Base-by-base conservation (phyloP, 495 filamentous ascomycete species). In the Penicillium turbatum region DNA sequence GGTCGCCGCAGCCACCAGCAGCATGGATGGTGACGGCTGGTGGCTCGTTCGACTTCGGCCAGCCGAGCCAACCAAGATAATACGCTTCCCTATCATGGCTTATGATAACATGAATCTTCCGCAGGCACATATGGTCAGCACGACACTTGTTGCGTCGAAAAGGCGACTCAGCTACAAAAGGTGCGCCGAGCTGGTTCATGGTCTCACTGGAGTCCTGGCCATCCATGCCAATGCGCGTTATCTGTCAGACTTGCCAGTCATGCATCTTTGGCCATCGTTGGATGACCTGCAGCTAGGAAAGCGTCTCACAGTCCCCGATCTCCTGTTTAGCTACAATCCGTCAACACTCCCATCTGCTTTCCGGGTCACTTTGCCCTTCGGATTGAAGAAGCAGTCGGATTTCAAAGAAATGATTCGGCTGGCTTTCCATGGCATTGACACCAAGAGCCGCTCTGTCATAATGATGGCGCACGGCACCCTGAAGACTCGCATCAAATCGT, bases 11-110 rank as follows among this genome's bases (percentile, higher is more conserved):
- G 78, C 86, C 39, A 86, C 78, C 45, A 78, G 86, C 60, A 86
- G 85, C 66, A 77, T 88, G 67, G 80, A 80, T 58, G 87, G 88
- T 35, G 87, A 93, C 67, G 74, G 71, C 27, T 93, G 88, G 85
- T 92, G 85, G 81, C 69, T 91, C 50, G 67, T 87, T 31, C 82
- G 86, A 67, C 60, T 85, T 73, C 63, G 61, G 44, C 43, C 67
- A 38, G 27, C 57, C 30, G 49, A 55, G 16, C 6, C 59, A 17
- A 13, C 56, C 31, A 59, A 54, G 26, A 31, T 17, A 17, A 54
- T 50, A 34, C 21, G 42, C 19, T 26, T 47, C 1, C 56, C 57
- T 16, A 39, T 35, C 35, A 11, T 54, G 37, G 47, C 30, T 36
- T 48, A 41, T 8, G 48, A 56, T 13, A 48, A 29, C 10, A 41